These are phyloP conservation scores for Vinca major DNA, from an alignment of 305 asterid genomes.

Conservation along the genomic window DNA sequence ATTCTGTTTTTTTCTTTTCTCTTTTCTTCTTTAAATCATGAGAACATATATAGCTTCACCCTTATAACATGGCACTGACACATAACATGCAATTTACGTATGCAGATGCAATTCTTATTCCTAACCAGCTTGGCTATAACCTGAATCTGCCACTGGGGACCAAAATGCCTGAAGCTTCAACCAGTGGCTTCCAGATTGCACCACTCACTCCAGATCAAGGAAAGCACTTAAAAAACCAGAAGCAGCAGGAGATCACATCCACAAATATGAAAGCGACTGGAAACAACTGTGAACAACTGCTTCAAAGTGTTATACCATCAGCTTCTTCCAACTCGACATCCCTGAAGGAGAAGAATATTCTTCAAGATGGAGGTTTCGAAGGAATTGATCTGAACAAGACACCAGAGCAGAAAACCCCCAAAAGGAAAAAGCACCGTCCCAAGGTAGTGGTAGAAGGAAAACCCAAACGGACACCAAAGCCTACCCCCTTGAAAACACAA, in stretches of 20 bases:
- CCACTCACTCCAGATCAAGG: slow-evolving; percentile 58
- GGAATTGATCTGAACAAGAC: slow-evolving; percentile 67
- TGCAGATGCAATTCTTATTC: slow-evolving; percentile 42
- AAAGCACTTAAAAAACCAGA: not conserved
- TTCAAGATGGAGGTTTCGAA: slow-evolving; percentile 28
- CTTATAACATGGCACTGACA: not conserved
- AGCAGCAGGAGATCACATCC: slow-evolving; percentile 10
- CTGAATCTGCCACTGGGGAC: slow-evolving; percentile 31
- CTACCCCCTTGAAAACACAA: slow-evolving; percentile 26
- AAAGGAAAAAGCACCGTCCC: slow-evolving; percentile 73
- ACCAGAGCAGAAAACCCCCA: slow-evolving; percentile 55
- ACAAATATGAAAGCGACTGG: slow-evolving; percentile 26
- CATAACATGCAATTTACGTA: not conserved
- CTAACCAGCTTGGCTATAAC: slow-evolving; percentile 28
- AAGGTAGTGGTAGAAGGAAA: slow-evolving; percentile 77
- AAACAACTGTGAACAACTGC: slow-evolving; percentile 25
- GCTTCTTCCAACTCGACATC: slow-evolving; percentile 20
- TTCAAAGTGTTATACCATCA: slow-evolving; percentile 23
- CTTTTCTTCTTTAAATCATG: not conserved
- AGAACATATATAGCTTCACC: not conserved
- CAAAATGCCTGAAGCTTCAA: slow-evolving; percentile 34
- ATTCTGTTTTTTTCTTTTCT: too few species aligned
- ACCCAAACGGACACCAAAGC: slow-evolving; percentile 50
- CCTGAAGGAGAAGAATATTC: slow-evolving; percentile 20
- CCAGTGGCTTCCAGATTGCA: slow-evolving; percentile 30